Percentiles rank a stretch among this genome's conserved stretches.
Conservation (phyloP, 768 basidiomycete genomes). For the Russula abietina region DNA sequence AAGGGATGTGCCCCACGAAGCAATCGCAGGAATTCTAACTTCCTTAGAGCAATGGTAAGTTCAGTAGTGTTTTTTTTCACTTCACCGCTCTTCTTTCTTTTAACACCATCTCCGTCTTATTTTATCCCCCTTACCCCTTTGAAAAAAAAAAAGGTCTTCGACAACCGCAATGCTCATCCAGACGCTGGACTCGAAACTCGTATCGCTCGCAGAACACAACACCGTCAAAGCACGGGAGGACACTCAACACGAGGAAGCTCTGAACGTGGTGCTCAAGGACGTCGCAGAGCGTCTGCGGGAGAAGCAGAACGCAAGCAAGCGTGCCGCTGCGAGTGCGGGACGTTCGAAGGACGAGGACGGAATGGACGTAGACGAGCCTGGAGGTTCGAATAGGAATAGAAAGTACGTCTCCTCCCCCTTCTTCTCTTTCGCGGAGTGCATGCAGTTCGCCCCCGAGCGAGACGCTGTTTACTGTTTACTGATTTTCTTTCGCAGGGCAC, state of each 20-base stretch:
- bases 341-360: slow-evolving; percentile 18
- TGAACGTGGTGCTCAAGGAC: slow-evolving; percentile 53
- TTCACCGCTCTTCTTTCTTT: no score
- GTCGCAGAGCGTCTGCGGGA: slow-evolving; percentile 59
- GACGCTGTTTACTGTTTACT: neutral
- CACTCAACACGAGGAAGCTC: slow-evolving; percentile 49
- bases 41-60: slow-evolving; percentile 61
- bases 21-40: slow-evolving; percentile 51
- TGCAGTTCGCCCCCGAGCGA: no score
- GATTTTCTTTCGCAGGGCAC: slow-evolving; percentile 7
- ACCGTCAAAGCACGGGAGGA: slow-evolving; percentile 38
- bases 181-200: slow-evolving; percentile 67
- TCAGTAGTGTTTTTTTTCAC: slow-evolving; percentile 27
- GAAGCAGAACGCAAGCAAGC: slow-evolving; percentile 24
- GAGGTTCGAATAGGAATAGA: slow-evolving; percentile 19
- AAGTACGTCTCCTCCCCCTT: neutral
- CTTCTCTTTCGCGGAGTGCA: neutral
- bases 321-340: slow-evolving; percentile 11
- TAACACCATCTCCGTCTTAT: neutral
- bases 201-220: slow-evolving; percentile 43
- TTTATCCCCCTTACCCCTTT: slow-evolving; percentile 12
- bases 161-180: slow-evolving; percentile 65
- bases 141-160: slow-evolving; percentile 48
- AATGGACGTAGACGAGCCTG: slow-evolving; percentile 27
- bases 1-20: slow-evolving; percentile 77